Percentiles rank a stretch among this genome's conserved stretches.
Conservation (phyloP, 2,329 filamentous ascomycete genomes). For the Talaromyces sp. region DNA sequence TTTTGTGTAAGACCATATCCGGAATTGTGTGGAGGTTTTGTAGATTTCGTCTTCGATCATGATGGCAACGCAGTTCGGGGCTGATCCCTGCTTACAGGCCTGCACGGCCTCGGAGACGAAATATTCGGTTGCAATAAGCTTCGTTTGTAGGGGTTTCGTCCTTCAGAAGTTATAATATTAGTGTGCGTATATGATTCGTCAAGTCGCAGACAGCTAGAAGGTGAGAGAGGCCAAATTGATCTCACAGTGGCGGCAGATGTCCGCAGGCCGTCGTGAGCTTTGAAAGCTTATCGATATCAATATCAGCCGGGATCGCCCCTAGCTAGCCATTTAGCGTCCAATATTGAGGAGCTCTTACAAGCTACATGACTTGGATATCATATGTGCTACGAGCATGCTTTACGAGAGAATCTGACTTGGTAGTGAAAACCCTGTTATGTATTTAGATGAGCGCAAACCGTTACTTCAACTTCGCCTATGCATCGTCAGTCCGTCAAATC, state of each 20-base stretch:
- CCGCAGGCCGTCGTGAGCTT: background rate
- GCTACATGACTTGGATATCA: background rate
- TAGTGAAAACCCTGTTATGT: background rate
- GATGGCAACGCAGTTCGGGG: slow-evolving; percentile 18
- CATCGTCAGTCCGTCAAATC: background rate
- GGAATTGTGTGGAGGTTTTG: slow-evolving; percentile 82
- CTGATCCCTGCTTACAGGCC: background rate
- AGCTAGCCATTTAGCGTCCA: background rate
- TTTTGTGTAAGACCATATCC: slow-evolving; percentile 87
- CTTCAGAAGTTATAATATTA: background rate
- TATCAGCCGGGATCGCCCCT: background rate
- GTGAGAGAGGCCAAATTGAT: background rate
- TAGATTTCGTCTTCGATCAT: slow-evolving; percentile 93
- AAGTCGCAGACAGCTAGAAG: background rate
- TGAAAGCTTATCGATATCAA: slow-evolving; percentile 8
- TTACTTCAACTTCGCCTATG: background rate
- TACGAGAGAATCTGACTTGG: background rate
- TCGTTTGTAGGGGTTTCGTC: background rate
- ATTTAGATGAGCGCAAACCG: background rate
- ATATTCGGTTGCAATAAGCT: background rate
- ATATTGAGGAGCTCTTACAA: background rate
- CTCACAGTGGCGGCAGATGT: background rate
- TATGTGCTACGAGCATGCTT: background rate
- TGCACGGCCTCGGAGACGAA: background rate
- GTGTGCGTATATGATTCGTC: background rate